These are phyloP conservation scores for Lepidium sativum DNA, from an alignment of 345 rosid species.

Conservation along the genomic window DNA sequence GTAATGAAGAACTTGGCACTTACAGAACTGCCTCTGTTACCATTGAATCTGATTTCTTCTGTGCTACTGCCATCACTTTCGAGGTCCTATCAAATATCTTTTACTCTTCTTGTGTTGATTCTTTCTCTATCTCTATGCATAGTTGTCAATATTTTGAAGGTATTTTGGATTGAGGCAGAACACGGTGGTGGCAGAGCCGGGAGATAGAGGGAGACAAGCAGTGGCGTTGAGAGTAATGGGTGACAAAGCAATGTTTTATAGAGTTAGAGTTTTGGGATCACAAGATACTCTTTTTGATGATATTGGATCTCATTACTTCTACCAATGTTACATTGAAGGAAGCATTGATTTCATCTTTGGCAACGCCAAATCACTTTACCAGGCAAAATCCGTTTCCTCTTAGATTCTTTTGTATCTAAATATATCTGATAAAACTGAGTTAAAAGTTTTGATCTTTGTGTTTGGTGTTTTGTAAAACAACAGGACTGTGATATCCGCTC, in stretches of 20 bases:
- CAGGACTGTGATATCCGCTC: constrained; percentile 75
- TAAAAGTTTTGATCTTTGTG: background rate
- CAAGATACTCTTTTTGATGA: constrained; percentile 92
- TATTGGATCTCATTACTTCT: constrained; percentile 70
- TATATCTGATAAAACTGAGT: background rate
- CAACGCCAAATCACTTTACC: constrained; percentile 59
- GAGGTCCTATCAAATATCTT: constrained; percentile 36
- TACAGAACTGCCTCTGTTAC: constrained; percentile 66
- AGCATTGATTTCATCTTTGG: constrained; percentile 85
- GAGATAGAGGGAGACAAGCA: constrained; percentile 70
- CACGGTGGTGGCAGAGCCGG: constrained; percentile 57
- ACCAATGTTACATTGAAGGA: constrained; percentile 63
- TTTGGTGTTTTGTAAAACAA: background rate
- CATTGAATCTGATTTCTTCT: constrained; percentile 64
- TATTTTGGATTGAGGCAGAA: constrained; percentile 41
- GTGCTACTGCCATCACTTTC: constrained; percentile 74
- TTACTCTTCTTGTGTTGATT: background rate
- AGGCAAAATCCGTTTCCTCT: constrained; percentile 25
- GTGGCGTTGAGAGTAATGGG: constrained; percentile 68
- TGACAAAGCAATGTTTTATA: constrained; percentile 75
- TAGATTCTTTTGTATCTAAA: background rate
- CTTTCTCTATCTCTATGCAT: background rate
- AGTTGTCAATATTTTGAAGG: background rate
- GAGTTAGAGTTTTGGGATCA: constrained; percentile 56
- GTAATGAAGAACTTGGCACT: constrained; percentile 58